phyloP scores from a whole-genome alignment of 2,329 filamentous ascomycete species.

The Salinomyces thailandicus region DNA sequence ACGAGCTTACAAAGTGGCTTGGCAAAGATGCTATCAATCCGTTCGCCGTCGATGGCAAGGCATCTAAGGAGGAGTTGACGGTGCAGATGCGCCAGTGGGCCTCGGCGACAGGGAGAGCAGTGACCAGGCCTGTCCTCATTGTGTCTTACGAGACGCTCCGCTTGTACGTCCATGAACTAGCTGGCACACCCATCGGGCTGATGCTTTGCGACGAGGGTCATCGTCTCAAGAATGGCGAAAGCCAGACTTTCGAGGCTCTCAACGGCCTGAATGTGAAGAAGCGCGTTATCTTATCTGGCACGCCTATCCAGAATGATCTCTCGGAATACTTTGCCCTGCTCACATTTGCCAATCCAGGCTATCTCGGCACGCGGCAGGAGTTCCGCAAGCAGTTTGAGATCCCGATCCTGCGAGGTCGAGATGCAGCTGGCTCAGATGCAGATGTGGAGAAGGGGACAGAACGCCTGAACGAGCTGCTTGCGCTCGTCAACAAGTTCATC shows the following conservation, averaged over 20 bases:
- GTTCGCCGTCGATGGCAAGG: conserved; percentile 95
- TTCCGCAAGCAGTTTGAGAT: conserved; percentile 92
- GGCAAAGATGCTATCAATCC: conserved; percentile 82
- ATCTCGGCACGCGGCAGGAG: conserved; percentile 78
- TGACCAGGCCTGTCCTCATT: conserved; percentile 88
- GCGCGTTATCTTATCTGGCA: conserved; percentile 89
- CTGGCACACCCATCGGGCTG: conserved; percentile 79
- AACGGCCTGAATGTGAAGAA: conserved; percentile 83
- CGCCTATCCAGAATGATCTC: conserved; percentile 96
- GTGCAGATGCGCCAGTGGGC: conserved; percentile 91
- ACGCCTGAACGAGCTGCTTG: conserved; percentile 67
- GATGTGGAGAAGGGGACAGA: conserved; percentile 77
- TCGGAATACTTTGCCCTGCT: conserved; percentile 94
- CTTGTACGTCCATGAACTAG: conserved; percentile 81
- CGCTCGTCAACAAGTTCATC: conserved; percentile 93
- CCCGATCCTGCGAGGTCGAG: conserved; percentile 81
- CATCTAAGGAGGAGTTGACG: conserved; percentile 83
- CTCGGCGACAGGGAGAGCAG: conserved; percentile 75
- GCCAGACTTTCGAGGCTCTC: conserved; percentile 83
- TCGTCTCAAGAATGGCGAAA: conserved; percentile 91
- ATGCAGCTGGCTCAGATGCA: conserved; percentile 75
- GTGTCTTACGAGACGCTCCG: conserved; percentile 95
- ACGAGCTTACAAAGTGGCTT: conserved; percentile 93
- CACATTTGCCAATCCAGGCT: conserved; percentile 89
- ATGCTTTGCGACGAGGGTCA: conserved; percentile 96